Conservation (phyloP, 2,329 filamentous ascomycete genomes). For the Pseudohalonectria lignicola region DNA sequence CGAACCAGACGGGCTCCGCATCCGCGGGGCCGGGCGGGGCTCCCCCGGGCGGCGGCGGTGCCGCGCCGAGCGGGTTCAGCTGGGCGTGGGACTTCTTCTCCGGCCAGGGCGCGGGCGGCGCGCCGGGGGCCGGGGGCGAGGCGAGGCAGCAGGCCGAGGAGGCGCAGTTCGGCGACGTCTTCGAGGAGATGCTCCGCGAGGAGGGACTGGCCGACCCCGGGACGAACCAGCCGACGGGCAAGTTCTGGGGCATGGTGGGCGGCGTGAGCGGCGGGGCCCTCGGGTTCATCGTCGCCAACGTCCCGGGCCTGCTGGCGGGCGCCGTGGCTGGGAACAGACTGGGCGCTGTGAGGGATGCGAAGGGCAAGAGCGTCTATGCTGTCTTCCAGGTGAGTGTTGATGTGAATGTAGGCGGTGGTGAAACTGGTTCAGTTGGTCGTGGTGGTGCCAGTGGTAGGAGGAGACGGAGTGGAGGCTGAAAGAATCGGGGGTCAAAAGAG, state of each 20-base stretch:
- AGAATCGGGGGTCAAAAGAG: not conserved
- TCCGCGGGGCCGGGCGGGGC: no score
- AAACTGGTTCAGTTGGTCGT: not conserved
- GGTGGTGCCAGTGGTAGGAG: not conserved
- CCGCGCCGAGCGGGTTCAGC: conserved; percentile 49
- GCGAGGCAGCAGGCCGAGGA: conserved; percentile 49
- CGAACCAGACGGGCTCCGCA: conserved; percentile 28
- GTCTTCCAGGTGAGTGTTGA: conserved; percentile 55
- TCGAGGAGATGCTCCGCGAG: conserved; percentile 85
- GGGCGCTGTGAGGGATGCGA: conserved; percentile 81
- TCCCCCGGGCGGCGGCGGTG: conserved; percentile 22
- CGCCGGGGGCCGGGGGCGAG: conserved; percentile 23
- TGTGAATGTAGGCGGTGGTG: conserved; percentile 1
- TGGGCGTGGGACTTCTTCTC: conserved; percentile 65
- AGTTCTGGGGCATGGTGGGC: conserved; percentile 81
- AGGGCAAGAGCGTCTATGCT: conserved; percentile 87
- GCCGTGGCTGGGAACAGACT: conserved; percentile 86
- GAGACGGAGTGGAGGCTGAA: not conserved
- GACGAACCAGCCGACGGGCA: conserved; percentile 48
- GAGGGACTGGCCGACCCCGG: conserved; percentile 69
- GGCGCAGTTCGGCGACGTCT: conserved; percentile 77
- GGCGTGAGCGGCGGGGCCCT: conserved; percentile 79
- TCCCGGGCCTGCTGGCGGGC: conserved; percentile 79
- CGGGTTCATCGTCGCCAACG: conserved; percentile 90
- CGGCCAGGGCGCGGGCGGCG: conserved; percentile 17